Conservation (phyloP, 306 rosid genomes). For the Morella rubra region DNA sequence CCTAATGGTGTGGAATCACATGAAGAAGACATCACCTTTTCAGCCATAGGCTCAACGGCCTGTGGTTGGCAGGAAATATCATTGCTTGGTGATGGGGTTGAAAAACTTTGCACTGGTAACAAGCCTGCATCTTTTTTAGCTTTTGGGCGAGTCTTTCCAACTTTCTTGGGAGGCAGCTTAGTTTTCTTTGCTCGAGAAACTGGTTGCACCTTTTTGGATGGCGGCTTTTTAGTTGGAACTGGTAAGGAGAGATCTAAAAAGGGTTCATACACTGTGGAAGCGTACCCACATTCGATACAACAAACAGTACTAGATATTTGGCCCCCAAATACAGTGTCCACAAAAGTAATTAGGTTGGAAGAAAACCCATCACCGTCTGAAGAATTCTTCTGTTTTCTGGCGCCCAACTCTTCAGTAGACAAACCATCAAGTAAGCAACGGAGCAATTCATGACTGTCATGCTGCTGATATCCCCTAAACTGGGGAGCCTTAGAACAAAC, state of each 20-base stretch:
- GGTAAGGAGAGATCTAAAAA: conserved; percentile 89
- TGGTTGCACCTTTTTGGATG: conserved; percentile 53
- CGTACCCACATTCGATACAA: conserved; percentile 80
- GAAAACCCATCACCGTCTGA: conserved; percentile 45
- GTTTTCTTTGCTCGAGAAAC: conserved; percentile 55
- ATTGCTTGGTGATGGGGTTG: conserved; percentile 40
- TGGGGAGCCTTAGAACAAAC: conserved; percentile 86
- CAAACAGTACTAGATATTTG: conserved; percentile 80
- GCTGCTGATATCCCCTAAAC: conserved; percentile 90
- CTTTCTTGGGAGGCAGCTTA: conserved; percentile 69
- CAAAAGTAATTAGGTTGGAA: conserved; percentile 52
- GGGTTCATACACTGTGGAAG: conserved; percentile 86
- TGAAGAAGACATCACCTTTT: conserved; percentile 35
- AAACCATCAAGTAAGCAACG: conserved; percentile 82
- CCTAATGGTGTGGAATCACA: conserved; percentile 33
- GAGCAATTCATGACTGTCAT: conserved; percentile 94
- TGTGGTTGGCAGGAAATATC: conserved; percentile 46
- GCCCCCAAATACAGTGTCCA: conserved; percentile 85
- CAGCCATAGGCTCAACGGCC: conserved; percentile 27
- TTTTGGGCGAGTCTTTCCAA: conserved; percentile 59
- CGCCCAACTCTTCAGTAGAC: conserved; percentile 68
- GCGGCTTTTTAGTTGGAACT: conserved; percentile 82
- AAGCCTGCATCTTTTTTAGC: conserved; percentile 40
- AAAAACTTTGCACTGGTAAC: conserved; percentile 39
- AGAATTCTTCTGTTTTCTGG: conserved; percentile 50